Evolutionary conservation across 1,139 yeast genomes (phyloP).

Genomic region (Geotrichum siamense): DNA sequence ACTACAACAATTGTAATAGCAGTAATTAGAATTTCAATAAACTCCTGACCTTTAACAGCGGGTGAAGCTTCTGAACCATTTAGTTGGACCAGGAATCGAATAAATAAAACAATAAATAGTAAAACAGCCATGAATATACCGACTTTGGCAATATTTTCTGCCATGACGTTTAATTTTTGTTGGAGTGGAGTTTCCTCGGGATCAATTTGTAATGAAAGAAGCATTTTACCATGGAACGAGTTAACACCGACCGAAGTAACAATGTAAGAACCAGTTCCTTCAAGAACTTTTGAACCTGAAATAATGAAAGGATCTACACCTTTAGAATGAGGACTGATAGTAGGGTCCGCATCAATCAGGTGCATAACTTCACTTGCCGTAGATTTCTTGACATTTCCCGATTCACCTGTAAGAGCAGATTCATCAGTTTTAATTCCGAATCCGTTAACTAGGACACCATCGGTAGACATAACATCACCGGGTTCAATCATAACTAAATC

Average conservation of each 20-base stretch:
- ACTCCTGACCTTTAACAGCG: slow-evolving; percentile 75
- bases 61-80: slow-evolving; percentile 46
- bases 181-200: slow-evolving; percentile 87
- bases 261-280: slow-evolving; percentile 80
- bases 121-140: slow-evolving; percentile 81
- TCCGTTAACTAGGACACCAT: slow-evolving; percentile 69
- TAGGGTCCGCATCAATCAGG: slow-evolving; percentile 22
- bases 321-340: slow-evolving; percentile 25
- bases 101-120: slow-evolving; percentile 68
- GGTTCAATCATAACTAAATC: slow-evolving; percentile 79
- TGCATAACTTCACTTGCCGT: slow-evolving; percentile 47
- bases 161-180: slow-evolving; percentile 68
- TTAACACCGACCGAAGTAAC: slow-evolving; percentile 87
- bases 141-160: slow-evolving; percentile 89
- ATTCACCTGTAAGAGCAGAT: slow-evolving; percentile 89
- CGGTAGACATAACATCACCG: slow-evolving; percentile 92
- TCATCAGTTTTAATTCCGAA: slow-evolving; percentile 79
- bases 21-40: slow-evolving; percentile 79
- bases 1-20: slow-evolving; percentile 91
- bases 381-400: slow-evolving; percentile 65
- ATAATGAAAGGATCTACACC: slow-evolving; percentile 73
- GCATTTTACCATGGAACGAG: slow-evolving; percentile 86
- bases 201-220: slow-evolving; percentile 68
- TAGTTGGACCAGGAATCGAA: slow-evolving; percentile 65
- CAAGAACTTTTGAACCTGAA: slow-evolving; percentile 81